Evolutionary conservation across 2,329 filamentous ascomycete genomes (phyloP), one percentile per base, ranked within the genome.

Genomic region (Diaporthe velutina): DNA sequence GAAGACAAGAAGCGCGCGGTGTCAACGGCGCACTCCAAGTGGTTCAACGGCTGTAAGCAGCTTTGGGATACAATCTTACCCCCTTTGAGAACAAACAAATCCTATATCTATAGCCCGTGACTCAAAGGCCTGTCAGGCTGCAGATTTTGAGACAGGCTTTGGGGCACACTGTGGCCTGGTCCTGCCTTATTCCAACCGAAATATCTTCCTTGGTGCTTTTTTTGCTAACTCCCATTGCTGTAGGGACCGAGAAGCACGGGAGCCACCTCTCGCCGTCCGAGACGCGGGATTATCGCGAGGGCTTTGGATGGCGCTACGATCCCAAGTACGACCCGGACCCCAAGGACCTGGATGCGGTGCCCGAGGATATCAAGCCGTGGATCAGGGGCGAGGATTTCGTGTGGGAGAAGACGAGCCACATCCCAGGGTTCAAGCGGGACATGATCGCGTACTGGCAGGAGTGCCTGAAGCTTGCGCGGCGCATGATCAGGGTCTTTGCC

Each of bases 11-110:
- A 84, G 73, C 74, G 79, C 1, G 74, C 78, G 12, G 74, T 73
- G 12, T 54, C 77, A 42, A 75, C 75, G 38, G 75, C 78, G 74
- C 79, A 80, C 28, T 83, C 81, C 1, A 80, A 79, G 15, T 81
- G 82, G 64, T 82, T 81, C 54, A 85, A 84, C 74, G 85, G 85
- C 8, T 86, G 82, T n/a, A n/a, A n/a, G n/a, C n/a, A n/a, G n/a
- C n/a, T n/a, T n/a, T n/a, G n/a, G n/a, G n/a, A n/a, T n/a, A n/a
- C n/a, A n/a, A n/a, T n/a, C n/a, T n/a, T n/a, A n/a, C n/a, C n/a
- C n/a, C n/a, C n/a, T n/a, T n/a, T n/a, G n/a, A n/a, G n/a, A n/a
- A n/a, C n/a, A n/a, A n/a, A n/a, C n/a, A n/a, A n/a, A n/a, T n/a
- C n/a, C n/a, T n/a, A n/a, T n/a, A n/a, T n/a, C n/a, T n/a, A n/a